A percentile compares a stretch with the other conserved stretches of the same genome.
Evolutionary conservation across 805 yeast species (phyloP).

Genomic region (Candida coquimbonensis): DNA sequence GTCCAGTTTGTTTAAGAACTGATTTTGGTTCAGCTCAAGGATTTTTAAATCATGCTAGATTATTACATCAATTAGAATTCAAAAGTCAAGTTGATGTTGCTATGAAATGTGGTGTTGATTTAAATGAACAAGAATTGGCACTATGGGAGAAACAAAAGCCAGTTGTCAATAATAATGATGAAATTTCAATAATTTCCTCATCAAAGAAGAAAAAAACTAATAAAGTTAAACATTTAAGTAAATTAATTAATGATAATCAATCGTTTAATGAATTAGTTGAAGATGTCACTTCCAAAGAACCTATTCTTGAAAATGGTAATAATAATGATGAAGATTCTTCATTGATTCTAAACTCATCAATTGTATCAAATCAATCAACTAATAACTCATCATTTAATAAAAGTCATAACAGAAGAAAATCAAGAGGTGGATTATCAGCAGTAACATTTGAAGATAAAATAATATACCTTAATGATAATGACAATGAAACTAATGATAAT

Average conservation of each 20-base stretch:
- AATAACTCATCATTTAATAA: constrained; percentile 4
- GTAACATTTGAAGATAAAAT: constrained; percentile 17
- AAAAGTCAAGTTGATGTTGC: constrained; percentile 74
- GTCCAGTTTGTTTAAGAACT: constrained; percentile 59
- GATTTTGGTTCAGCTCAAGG: constrained; percentile 80
- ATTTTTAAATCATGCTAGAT: constrained; percentile 67
- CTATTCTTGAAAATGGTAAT: constrained; percentile 10
- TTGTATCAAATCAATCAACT: background rate
- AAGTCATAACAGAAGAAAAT: constrained; percentile 21
- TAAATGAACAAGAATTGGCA: constrained; percentile 51
- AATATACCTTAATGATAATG: background rate
- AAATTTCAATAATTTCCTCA: background rate
- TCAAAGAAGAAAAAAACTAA: background rate
- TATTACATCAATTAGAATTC: constrained; percentile 66
- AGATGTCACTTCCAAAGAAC: constrained; percentile 18
- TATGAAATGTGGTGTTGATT: constrained; percentile 50
- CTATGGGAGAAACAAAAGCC: constrained; percentile 5
- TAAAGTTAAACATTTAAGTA: constrained; percentile 1
- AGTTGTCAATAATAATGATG: no score
- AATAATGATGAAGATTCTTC: constrained; percentile 4
- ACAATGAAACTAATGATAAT: no score
- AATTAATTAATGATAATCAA: background rate
- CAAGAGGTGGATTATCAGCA: constrained; percentile 22
- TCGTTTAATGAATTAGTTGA: constrained; percentile 15
- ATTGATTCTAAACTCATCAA: background rate